These are phyloP conservation scores for Nissolia schottii DNA, from an alignment of 306 rosid genomes.

Conservation along the genomic window DNA sequence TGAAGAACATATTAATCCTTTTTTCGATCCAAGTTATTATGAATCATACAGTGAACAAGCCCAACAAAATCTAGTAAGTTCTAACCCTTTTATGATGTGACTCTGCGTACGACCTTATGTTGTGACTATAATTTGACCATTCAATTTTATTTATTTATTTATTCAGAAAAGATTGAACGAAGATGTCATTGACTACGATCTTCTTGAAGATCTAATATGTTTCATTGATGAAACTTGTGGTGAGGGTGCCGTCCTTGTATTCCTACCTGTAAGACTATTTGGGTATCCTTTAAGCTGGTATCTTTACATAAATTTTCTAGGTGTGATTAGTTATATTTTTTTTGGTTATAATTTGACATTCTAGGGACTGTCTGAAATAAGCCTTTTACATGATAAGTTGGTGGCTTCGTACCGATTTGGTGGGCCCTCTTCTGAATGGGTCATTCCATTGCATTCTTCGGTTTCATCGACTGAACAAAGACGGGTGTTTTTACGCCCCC, in stretches of 20 bases:
- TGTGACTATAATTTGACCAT: conserved; percentile 23
- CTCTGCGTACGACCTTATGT: not conserved
- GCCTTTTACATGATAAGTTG: conserved; percentile 65
- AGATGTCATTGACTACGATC: conserved; percentile 91
- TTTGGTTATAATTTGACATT: conserved; percentile 18
- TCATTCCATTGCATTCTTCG: conserved; percentile 85
- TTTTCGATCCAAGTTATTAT: conserved; percentile 55
- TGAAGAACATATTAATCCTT: conserved; percentile 61
- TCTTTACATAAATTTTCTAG: conserved; percentile 1
- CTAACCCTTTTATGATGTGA: conserved; percentile 22
- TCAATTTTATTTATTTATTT: not conserved
- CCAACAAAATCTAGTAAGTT: conserved; percentile 69
- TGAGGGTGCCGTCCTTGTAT: conserved; percentile 89
- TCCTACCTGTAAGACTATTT: conserved; percentile 74
- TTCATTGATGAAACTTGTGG: conserved; percentile 67
- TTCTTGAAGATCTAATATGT: conserved; percentile 84
- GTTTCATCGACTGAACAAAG: conserved; percentile 76
- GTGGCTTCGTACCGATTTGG: conserved; percentile 80
- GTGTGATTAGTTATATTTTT: not conserved
- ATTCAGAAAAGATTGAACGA: conserved; percentile 78
- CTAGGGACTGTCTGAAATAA: conserved; percentile 84
- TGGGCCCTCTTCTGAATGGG: conserved; percentile 88
- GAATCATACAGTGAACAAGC: conserved; percentile 71
- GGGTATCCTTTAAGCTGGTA: conserved; percentile 16
- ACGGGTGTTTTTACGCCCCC: conserved; percentile 80